Evolutionary conservation across 1,284 basidiomycete species (phyloP), one percentile per base, ranked within the genome.

Genomic region (Microbotryum scabiosae): DNA sequence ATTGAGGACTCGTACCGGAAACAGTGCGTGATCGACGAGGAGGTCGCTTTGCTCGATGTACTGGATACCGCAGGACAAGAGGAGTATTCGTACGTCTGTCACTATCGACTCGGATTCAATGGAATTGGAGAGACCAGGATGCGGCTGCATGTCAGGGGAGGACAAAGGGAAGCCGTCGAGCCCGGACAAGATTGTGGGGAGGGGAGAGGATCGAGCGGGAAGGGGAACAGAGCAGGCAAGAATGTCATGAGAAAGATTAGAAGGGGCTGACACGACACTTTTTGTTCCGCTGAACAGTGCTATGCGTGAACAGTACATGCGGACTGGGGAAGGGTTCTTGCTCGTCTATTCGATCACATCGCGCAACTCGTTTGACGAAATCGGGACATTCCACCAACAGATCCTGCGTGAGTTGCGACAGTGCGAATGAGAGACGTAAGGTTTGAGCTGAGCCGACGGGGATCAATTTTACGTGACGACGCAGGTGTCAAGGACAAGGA

Each of bases 271-370:
- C 21, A 32, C 10, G 21, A 9, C 21, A 21, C 16, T 25, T 30
- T 4, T 2, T 3, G 4, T 2, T 7, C 32, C 36, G 50, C 32
- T 60, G 46, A 58, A 92, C 73, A 93, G 90, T 64, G 92, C 91
- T 36, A 96, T 96, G 92, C 86, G 92, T 57, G 92, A 96, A 75
- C 92, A 96, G 73, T 96, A 96, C 80, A 96, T 93, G 90, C 85
- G 90, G 57, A 88, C 90, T 28, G 96, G 96, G 64, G 96, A 98
- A 78, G 96, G 96, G 5, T 99, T 97, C 82, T 82, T 99, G 54
- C 85, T 98, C 65, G 96, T 98, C 63, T 99, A 98, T 79, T 94
- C 91, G 64, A 98, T 98, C 79, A 97, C 94, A 20, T 96, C 92
- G 50, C 85, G 94, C 69, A 92, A 90, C 78, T 97, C 92, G 50